Base-by-base conservation (phyloP, 257 asterid genomes). In the Solanum lycopersicoides region DNA sequence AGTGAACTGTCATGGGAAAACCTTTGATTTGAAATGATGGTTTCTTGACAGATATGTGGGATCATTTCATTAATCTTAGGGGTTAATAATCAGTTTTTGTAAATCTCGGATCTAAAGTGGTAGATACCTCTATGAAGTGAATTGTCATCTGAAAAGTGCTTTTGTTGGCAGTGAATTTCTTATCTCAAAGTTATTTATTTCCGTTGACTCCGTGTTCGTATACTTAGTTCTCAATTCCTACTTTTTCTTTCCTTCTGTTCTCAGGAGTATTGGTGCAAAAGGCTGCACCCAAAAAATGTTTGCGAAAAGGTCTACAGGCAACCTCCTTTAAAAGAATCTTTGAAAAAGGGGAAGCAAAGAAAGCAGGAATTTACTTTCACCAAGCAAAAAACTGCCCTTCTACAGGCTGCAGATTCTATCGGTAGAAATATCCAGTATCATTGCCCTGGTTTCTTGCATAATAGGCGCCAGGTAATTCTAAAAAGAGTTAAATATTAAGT, bases 231-330 rank as follows among this genome's bases (percentile, higher is more conserved):
- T 76, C 79, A 86, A 82, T 60, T 86, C 86, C 39, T 47, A 53
- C 82, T 34, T 71, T 42, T 76, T 72, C 86, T 75, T 37, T 59
- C 50, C 79, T 45, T 88, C 42, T 45, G 66, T 45, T 88, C 63
- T 44, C 88, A 97, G 99, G 99, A 97, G 91, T 95, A 95, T 89
- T 97, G 99, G 99, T 97, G 98, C 92, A 97, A 95, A 91, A 92
- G 95, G 91, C 91, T 91, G 90, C 99, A 97, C 89, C 99, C 99
- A 6, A 97, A 97, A 93, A 91, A 92, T 92, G 99, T 97, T 60
- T 97, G 99, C 34, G 99, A 97, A 92, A 95, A 97, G 89, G 99
- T 97, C 32, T 97, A 97, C 89, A 92, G 99, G 92, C 99, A 97
- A 89, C 99, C 99, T 77, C 97, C 99, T 88, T 89, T 97, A 87